Conservation (phyloP, 495 filamentous ascomycete genomes). For the Annulohypoxylon moriforme region DNA sequence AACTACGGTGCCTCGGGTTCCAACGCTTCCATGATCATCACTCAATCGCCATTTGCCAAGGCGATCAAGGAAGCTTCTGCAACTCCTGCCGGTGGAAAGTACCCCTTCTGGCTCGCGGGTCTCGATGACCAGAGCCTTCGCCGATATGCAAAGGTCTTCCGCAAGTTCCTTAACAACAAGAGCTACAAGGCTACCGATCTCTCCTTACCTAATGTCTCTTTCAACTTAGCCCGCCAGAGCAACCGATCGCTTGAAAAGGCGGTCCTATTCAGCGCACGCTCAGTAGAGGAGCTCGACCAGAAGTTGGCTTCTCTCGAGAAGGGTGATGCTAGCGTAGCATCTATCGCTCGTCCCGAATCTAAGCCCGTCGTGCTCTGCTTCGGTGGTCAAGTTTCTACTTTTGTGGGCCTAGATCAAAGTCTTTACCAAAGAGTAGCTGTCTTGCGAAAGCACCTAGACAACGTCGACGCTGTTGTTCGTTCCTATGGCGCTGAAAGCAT, state of each 20-base stretch:
- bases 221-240: conserved; percentile 53
- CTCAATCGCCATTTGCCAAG: conserved; percentile 47
- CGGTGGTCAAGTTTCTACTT: conserved; percentile 62
- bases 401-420: conserved; percentile 54
- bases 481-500: conserved; percentile 53
- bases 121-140: conserved; percentile 45
- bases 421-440: conserved; percentile 53
- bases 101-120: conserved; percentile 51
- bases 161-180: conserved; percentile 33
- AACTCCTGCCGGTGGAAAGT: conserved; percentile 19
- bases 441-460: conserved; percentile 56
- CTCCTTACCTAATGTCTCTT: conserved; percentile 52
- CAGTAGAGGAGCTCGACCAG: conserved; percentile 49
- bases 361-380: conserved; percentile 64
- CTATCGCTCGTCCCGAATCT: conserved; percentile 20
- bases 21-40: conserved; percentile 60
- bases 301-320: conserved; percentile 39
- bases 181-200: conserved; percentile 22
- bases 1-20: conserved; percentile 65
- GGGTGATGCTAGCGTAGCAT: conserved; percentile 9
- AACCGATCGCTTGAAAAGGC: conserved; percentile 50
- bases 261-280: conserved; percentile 48
- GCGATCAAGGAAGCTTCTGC: conserved; percentile 7
- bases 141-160: conserved; percentile 31
- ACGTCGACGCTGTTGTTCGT: conserved; percentile 47